phyloP scores from a whole-genome alignment of 768 basidiomycete genomes.

The Gymnopilus dilepis region DNA sequence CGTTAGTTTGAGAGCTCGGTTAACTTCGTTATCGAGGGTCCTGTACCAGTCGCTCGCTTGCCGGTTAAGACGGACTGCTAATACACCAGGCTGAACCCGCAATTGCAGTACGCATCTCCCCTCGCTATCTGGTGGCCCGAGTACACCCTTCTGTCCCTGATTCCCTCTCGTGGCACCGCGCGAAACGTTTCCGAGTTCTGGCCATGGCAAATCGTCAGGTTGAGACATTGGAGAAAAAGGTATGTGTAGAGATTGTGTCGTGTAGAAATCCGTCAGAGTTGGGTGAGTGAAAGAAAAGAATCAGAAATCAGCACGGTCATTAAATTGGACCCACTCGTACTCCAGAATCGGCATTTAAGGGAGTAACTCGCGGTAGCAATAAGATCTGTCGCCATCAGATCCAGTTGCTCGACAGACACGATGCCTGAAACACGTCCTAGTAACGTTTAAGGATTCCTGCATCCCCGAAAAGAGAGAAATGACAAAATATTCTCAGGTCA shows the following conservation, averaged over 20 bases:
- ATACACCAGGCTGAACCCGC: constrained; percentile 82
- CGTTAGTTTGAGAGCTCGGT: constrained; percentile 79
- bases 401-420: constrained; percentile 23
- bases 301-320: constrained; percentile 37
- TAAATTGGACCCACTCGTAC: constrained; percentile 37
- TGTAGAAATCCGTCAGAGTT: constrained; percentile 19
- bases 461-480: constrained; percentile 30
- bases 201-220: constrained; percentile 84
- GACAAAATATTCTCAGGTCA: constrained; percentile 22
- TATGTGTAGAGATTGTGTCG: constrained; percentile 25
- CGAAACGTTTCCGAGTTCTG: constrained; percentile 84
- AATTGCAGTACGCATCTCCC: constrained; percentile 82
- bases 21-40: constrained; percentile 78
- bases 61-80: constrained; percentile 74
- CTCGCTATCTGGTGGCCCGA: constrained; percentile 72
- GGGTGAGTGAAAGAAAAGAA: constrained; percentile 37
- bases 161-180: constrained; percentile 84
- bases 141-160: constrained; percentile 84
- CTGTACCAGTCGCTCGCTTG: constrained; percentile 86
- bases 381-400: constrained; percentile 30
- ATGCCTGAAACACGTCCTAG: constrained; percentile 31
- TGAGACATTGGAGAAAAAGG: constrained; percentile 47
- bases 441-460: constrained; percentile 34
- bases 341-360: constrained; percentile 39
- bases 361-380: constrained; percentile 32